A percentile compares a stretch with the other conserved stretches of the same genome.
These are phyloP conservation scores for Saccharomyces hybrid DNA, from an alignment of 1,139 yeast genomes.

Conservation along the genomic window DNA sequence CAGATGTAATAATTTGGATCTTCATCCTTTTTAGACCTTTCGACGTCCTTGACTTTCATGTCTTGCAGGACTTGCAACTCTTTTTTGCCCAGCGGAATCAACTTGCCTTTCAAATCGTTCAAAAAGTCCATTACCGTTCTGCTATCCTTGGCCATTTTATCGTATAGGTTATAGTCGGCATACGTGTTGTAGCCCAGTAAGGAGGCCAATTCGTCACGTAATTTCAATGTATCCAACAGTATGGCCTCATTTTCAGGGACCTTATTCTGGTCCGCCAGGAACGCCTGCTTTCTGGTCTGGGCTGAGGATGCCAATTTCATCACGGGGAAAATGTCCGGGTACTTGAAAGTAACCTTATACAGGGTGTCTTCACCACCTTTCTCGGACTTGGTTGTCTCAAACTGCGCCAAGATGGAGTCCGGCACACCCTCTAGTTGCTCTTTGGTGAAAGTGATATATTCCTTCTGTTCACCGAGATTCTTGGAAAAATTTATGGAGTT, in stretches of 20 bases:
- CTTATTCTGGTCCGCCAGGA: conserved; percentile 58
- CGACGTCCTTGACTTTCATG: conserved; percentile 49
- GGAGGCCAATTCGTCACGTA: conserved; percentile 56
- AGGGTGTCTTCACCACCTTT: conserved; percentile 36
- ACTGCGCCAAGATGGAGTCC: conserved; percentile 49
- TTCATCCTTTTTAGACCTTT: conserved; percentile 37
- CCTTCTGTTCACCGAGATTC: conserved; percentile 67
- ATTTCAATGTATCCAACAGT: conserved; percentile 49
- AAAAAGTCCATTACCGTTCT: conserved; percentile 54
- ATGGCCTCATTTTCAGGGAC: conserved; percentile 54
- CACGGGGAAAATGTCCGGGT: conserved; percentile 74
- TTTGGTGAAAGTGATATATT: conserved; percentile 47
- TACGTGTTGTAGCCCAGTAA: conserved; percentile 58
- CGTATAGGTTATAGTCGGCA: conserved; percentile 64
- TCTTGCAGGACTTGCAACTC: conserved; percentile 45
- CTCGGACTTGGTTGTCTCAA: conserved; percentile 39
- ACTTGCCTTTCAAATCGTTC: conserved; percentile 49
- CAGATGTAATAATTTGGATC: conserved; percentile 53
- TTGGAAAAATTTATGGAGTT: conserved; percentile 52
- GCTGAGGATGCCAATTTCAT: conserved; percentile 58
- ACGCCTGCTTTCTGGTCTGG: conserved; percentile 60
- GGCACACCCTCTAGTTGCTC: conserved; percentile 75
- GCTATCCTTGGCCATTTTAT: conserved; percentile 69
- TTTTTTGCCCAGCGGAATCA: conserved; percentile 50
- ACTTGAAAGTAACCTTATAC: conserved; percentile 67